These are phyloP conservation scores for Cicer chorassanicum DNA, from an alignment of 306 rosid genomes.

Conservation along the genomic window DNA sequence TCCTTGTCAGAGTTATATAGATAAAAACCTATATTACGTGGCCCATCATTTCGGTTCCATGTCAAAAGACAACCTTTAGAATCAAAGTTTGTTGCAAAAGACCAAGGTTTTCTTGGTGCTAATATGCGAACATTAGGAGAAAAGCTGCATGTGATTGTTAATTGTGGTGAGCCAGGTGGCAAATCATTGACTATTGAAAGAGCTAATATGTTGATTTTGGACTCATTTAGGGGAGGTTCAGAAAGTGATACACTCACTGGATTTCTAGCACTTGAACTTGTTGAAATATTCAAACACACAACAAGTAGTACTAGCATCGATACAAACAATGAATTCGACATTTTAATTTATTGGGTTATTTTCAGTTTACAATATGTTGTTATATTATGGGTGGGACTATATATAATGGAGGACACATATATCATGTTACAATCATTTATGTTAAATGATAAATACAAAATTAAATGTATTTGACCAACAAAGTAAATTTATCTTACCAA, in stretches of 20 bases:
- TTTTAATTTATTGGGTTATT: not conserved
- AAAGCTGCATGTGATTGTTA: not conserved
- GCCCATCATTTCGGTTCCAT: not conserved
- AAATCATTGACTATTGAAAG: not conserved
- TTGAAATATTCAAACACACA: constrained; percentile 30
- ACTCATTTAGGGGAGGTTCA: not conserved
- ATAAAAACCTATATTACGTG: not conserved
- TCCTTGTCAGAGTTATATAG: not conserved
- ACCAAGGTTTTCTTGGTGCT: not conserved
- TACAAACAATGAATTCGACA: not conserved
- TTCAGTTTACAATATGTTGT: too few relatives aligned
- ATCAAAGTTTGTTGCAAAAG: not conserved
- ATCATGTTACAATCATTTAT: too few relatives aligned
- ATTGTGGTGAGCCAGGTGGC: not conserved
- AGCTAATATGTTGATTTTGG: not conserved
- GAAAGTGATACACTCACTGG: not conserved
- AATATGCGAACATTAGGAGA: too few relatives aligned
- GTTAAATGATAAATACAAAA: too few relatives aligned
- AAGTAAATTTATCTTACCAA: too few relatives aligned
- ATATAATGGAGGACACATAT: too few relatives aligned
- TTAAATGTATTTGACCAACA: too few relatives aligned
- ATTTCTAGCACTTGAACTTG: too few relatives aligned
- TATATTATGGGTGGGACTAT: not conserved
- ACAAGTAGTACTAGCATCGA: not conserved
- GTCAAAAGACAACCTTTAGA: not conserved